Evolutionary conservation across 306 rosid species (phyloP).

Genomic region (Lithocarpus polystachyus): DNA sequence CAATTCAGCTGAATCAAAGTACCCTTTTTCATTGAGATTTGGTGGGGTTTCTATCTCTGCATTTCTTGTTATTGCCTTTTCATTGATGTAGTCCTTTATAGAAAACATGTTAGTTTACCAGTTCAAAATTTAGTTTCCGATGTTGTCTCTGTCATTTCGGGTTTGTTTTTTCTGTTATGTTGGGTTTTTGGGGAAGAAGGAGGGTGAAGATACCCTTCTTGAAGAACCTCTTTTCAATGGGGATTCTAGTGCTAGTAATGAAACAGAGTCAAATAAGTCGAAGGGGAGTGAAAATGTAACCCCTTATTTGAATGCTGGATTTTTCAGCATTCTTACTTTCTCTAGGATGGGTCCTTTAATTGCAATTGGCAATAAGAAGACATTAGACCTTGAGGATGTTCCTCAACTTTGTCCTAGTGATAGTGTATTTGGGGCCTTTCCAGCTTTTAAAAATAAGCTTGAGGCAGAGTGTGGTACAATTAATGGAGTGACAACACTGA

Average conservation of each 20-base stretch:
- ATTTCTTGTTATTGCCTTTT: slow-evolving; percentile 45
- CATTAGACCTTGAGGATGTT: slow-evolving; percentile 69
- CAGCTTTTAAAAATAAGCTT: slow-evolving; percentile 35
- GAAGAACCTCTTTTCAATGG: slow-evolving; percentile 67
- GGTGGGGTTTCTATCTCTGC: slow-evolving; percentile 46
- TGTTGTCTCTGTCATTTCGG: slow-evolving; percentile 32
- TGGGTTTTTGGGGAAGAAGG: slow-evolving; percentile 29
- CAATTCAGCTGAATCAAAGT: slow-evolving; percentile 14
- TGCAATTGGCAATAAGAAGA: slow-evolving; percentile 52
- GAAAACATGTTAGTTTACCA: slow-evolving; percentile 30
- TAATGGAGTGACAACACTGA: slow-evolving; percentile 25
- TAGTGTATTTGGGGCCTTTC: slow-evolving; percentile 45
- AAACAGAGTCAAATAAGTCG: slow-evolving; percentile 5
- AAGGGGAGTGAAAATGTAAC: slow-evolving; percentile 35
- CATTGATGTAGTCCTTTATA: slow-evolving; percentile 34
- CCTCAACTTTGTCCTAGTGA: slow-evolving; percentile 56
- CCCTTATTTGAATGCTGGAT: slow-evolving; percentile 55
- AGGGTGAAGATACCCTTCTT: slow-evolving; percentile 36
- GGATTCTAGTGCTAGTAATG: slow-evolving; percentile 15
- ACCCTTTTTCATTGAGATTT: slow-evolving; percentile 41
- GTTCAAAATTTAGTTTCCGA: slow-evolving; percentile 45
- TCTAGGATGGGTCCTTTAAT: slow-evolving; percentile 70
- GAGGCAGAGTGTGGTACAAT: slow-evolving; percentile 28
- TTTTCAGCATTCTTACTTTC: slow-evolving; percentile 62
- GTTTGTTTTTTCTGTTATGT: slow-evolving; percentile 42